Base-by-base conservation (phyloP, 345 rosid genomes). In the Schrenkiella parvula region DNA sequence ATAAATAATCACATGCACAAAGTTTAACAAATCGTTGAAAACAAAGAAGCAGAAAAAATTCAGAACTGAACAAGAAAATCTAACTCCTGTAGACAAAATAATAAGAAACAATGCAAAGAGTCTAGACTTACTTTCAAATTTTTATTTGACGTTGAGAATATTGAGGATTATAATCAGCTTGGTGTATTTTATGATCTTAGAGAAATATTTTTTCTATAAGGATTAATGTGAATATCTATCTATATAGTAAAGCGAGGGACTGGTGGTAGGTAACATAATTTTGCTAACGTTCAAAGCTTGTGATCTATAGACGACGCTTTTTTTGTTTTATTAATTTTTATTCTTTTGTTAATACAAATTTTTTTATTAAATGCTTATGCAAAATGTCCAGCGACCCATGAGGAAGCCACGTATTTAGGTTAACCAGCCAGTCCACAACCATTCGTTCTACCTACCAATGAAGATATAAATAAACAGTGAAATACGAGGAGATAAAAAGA, bases 271-370 rank as follows among this genome's bases (percentile, higher is more conserved):
- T 77, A 64, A 26, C 64, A 21, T 26, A 35, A 19, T 35, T 17
- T 35, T 68, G 80, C 72, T 56, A 71, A 77, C 72, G 72, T 77
- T 77, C 76, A 71, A 77, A 77, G 80, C 42, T 57, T 77, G 76
- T 77, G 80, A 70, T 55, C 64, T 29, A 41, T 12, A 42, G 70
- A 54, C 15, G 68, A 63, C 18, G 64, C 47, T 42, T 53, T 72
- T n/a, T n/a, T 62, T n/a, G n/a, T 37, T 71, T 10, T 21, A 29
- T 51, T 29, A 71, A 12, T 17, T 43, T 43, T 0, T 43, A 22
- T 41, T 37, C 12, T 53, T 52, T 63, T 63, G 12, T 29, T 31
- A 12, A 31, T 28, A 54, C n/a, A 41, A 22, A 2, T 9, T 10
- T 35, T 59, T 19, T 50, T n/a, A 50, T 51, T 62, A 14, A 46